These are phyloP conservation scores for Phyllosticta ampelicida DNA, from an alignment of 2,329 filamentous ascomycete genomes.

Conservation along the genomic window DNA sequence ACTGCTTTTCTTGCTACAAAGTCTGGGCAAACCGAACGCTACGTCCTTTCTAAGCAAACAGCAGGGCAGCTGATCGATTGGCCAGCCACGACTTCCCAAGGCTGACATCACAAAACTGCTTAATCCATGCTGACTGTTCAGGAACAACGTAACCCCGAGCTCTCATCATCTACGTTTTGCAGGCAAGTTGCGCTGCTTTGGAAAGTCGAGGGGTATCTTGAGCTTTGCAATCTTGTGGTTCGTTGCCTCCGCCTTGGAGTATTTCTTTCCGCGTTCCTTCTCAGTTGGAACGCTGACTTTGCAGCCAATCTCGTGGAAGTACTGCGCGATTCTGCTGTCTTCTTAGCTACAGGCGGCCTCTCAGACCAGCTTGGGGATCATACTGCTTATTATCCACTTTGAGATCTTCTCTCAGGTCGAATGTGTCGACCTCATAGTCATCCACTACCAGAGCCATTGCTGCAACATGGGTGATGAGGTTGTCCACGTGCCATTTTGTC, in stretches of 20 bases:
- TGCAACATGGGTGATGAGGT: slow-evolving; percentile 63
- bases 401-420: slow-evolving; percentile 59
- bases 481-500: slow-evolving; percentile 60
- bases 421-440: slow-evolving; percentile 61
- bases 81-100: no score
- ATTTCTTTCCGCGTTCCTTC: slow-evolving; percentile 40
- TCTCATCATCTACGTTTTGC: background rate
- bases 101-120: no score
- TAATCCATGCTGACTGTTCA: no score
- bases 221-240: slow-evolving; percentile 59
- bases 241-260: slow-evolving; percentile 49
- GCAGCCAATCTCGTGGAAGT: slow-evolving; percentile 68
- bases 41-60: no score
- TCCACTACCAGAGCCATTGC: slow-evolving; percentile 62
- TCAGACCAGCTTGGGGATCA: slow-evolving; percentile 7
- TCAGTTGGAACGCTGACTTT: slow-evolving; percentile 42
- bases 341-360: slow-evolving; percentile 11
- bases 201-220: slow-evolving; percentile 71
- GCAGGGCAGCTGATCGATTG: no score
- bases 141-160: no score
- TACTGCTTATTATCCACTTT: slow-evolving; percentile 57
- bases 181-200: slow-evolving; percentile 44
- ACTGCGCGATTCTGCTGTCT: slow-evolving; percentile 46
- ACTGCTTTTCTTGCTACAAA: no score
- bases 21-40: no score